These are phyloP conservation scores for Podila minutissima DNA, from an alignment of 192 early-diverging fungal genomes.

Conservation along the genomic window DNA sequence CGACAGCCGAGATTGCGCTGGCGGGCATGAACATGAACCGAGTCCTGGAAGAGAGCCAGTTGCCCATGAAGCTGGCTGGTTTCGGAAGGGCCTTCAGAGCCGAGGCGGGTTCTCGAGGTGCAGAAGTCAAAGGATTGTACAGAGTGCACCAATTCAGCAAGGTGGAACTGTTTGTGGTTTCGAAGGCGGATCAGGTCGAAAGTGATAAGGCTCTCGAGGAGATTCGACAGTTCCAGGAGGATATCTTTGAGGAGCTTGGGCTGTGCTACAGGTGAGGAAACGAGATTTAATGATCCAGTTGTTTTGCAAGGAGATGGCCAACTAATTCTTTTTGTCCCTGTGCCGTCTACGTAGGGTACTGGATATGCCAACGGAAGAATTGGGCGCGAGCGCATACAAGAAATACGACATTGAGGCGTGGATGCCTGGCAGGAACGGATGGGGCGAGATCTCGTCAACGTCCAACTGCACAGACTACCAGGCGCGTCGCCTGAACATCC, in stretches of 20 bases:
- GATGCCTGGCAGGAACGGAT: conserved; percentile 89
- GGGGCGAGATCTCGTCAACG: conserved; percentile 91
- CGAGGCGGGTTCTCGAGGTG: conserved; percentile 86
- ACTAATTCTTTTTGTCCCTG: not conserved
- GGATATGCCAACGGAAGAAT: conserved; percentile 93
- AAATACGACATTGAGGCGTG: conserved; percentile 97
- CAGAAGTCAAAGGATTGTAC: conserved; percentile 89
- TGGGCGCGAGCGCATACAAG: conserved; percentile 90
- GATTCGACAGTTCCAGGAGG: conserved; percentile 76
- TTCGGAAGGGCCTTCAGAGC: conserved; percentile 91
- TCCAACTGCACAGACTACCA: conserved; percentile 97
- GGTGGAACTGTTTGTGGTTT: conserved; percentile 88
- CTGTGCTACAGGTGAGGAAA: conserved; percentile 72
- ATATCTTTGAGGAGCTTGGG: conserved; percentile 81
- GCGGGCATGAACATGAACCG: conserved; percentile 84
- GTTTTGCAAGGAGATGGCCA: not conserved
- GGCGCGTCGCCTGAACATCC: conserved; percentile 83
- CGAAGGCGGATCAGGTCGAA: conserved; percentile 58
- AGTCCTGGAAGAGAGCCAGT: conserved; percentile 61
- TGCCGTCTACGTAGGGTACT: conserved; percentile 64
- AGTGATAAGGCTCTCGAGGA: conserved; percentile 78
- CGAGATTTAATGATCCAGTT: conserved; percentile 1
- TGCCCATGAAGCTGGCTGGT: conserved; percentile 82
- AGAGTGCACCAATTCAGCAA: conserved; percentile 96
- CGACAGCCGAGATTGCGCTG: conserved; percentile 93